These are phyloP conservation scores for Cynanchum wilfordii DNA, from an alignment of 257 asterid genomes.

Conservation along the genomic window DNA sequence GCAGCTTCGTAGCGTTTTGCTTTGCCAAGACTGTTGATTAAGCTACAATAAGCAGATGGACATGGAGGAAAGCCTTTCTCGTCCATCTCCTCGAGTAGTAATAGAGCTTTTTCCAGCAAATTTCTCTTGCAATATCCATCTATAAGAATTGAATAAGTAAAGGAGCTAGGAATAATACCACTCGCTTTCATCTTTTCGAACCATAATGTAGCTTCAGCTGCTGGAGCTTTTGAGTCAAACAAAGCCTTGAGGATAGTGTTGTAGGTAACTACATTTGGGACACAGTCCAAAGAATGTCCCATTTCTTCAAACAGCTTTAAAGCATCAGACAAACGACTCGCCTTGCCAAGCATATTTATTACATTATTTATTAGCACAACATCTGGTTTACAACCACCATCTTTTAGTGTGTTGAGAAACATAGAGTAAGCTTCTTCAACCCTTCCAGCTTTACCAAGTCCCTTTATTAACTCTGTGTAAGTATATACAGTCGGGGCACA, in stretches of 20 bases:
- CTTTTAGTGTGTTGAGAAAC: slow-evolving; percentile 54
- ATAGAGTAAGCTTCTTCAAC: slow-evolving; percentile 68
- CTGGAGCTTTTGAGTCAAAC: slow-evolving; percentile 61
- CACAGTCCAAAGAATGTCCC: slow-evolving; percentile 56
- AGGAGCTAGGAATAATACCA: slow-evolving; percentile 65
- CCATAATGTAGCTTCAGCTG: slow-evolving; percentile 54
- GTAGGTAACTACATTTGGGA: slow-evolving; percentile 77
- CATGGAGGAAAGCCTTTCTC: slow-evolving; percentile 92
- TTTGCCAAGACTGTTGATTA: slow-evolving; percentile 71
- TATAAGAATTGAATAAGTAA: slow-evolving; percentile 76
- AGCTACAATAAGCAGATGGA: slow-evolving; percentile 96
- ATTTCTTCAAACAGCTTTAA: slow-evolving; percentile 67
- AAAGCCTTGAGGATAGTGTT: slow-evolving; percentile 74
- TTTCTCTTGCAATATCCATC: slow-evolving; percentile 84
- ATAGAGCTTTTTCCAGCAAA: slow-evolving; percentile 61
- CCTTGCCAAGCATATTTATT: slow-evolving; percentile 64
- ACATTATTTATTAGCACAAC: slow-evolving; percentile 76
- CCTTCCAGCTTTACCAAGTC: slow-evolving; percentile 73
- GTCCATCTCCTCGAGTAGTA: slow-evolving; percentile 91
- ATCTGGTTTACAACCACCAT: slow-evolving; percentile 80
- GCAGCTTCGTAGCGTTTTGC: slow-evolving; percentile 81
- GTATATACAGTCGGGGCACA: slow-evolving; percentile 77
- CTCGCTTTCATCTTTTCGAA: slow-evolving; percentile 59
- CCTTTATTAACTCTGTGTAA: slow-evolving; percentile 70
- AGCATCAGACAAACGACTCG: slow-evolving; percentile 57